A percentile compares a stretch with the other conserved stretches of the same genome.
phyloP scores from a whole-genome alignment of 371 early-diverging fungal genomes.

The Fennellomyces sp. region DNA sequence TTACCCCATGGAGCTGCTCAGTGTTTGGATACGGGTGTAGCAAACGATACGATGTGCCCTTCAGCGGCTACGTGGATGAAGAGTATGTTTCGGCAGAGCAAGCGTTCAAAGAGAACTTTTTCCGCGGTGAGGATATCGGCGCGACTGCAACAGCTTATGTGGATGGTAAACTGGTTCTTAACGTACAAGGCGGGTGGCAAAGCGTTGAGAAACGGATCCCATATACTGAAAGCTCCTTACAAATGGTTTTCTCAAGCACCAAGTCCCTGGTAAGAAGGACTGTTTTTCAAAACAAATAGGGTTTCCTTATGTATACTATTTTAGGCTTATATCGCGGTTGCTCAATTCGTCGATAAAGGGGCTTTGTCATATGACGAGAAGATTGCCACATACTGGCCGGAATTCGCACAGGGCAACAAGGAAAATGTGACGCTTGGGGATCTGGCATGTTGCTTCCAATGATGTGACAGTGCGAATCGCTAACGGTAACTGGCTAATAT shows the following conservation, averaged over 20 bases:
- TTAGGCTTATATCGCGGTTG: constrained; percentile 55
- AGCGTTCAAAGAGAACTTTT: constrained; percentile 34
- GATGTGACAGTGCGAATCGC: no score
- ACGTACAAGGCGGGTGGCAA: constrained; percentile 70
- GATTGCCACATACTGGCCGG: constrained; percentile 74
- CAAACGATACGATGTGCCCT: constrained; percentile 4
- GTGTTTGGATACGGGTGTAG: not conserved
- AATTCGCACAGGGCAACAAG: constrained; percentile 76
- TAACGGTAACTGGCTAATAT: no score
- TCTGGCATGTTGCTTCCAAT: constrained; percentile 23
- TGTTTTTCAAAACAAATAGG: no score
- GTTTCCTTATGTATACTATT: not conserved
- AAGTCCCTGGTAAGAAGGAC: constrained; percentile 53
- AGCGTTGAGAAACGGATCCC: constrained; percentile 34
- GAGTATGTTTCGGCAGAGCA: constrained; percentile 29
- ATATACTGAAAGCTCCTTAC: constrained; percentile 60
- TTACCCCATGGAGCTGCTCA: not conserved
- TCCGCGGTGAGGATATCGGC: constrained; percentile 49
- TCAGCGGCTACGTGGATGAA: constrained; percentile 27
- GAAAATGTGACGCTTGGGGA: constrained; percentile 67
- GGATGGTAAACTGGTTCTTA: constrained; percentile 60
- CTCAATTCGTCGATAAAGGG: constrained; percentile 64
- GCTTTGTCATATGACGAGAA: constrained; percentile 52
- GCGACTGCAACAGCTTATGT: constrained; percentile 56
- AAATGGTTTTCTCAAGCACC: constrained; percentile 69